Evolutionary conservation across 495 filamentous ascomycete genomes (phyloP).

Genomic region (Mytilinidion resinicola): DNA sequence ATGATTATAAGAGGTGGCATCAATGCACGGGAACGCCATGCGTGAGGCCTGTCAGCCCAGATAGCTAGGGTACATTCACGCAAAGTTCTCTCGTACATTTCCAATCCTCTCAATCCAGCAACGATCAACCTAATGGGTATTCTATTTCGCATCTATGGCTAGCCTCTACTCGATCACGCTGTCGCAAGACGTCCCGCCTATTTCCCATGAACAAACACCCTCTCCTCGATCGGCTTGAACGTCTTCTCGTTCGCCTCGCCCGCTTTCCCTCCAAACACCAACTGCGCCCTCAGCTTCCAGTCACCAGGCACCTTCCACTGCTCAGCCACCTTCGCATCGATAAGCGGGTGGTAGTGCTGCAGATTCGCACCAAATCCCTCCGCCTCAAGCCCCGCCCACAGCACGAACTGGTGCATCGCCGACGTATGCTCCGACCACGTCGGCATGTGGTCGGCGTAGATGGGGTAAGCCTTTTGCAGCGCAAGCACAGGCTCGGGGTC

Average conservation of each 20-base stretch:
- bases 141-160: too few relatives aligned
- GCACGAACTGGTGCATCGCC: constrained; percentile 61
- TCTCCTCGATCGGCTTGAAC: constrained; percentile 50
- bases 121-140: too few relatives aligned
- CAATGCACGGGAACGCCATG: too few relatives aligned
- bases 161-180: too few relatives aligned
- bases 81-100: too few relatives aligned
- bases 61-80: too few relatives aligned
- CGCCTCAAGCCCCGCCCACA: constrained; percentile 61
- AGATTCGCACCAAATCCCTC: constrained; percentile 68
- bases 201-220: constrained; percentile 39
- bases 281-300: constrained; percentile 50
- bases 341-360: constrained; percentile 66
- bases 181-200: neutral
- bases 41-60: too few relatives aligned
- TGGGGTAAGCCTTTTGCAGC: constrained; percentile 48
- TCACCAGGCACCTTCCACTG: constrained; percentile 52
- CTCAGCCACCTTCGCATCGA: constrained; percentile 51
- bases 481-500: constrained; percentile 46
- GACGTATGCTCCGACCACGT: constrained; percentile 54
- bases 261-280: constrained; percentile 46
- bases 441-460: constrained; percentile 58
- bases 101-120: too few relatives aligned
- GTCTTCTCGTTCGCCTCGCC: constrained; percentile 49
- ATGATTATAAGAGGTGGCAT: too few relatives aligned